These are phyloP conservation scores for Wallemia ichthyophaga DNA, from an alignment of 1,284 basidiomycete genomes.

Conservation along the genomic window DNA sequence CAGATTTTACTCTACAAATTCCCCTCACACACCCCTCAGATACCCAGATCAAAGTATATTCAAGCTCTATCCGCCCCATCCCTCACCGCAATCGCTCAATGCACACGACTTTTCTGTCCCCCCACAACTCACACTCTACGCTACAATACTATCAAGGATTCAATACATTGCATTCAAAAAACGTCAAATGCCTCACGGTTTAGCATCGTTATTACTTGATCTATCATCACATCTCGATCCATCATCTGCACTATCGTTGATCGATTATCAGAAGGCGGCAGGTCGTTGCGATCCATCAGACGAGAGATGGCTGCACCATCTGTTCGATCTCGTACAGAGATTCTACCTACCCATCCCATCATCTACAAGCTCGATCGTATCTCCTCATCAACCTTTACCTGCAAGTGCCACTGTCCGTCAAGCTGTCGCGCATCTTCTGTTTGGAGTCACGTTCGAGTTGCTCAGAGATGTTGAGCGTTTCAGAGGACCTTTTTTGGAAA, in stretches of 20 bases:
- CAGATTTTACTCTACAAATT: no score
- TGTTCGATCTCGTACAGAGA: slow-evolving; percentile 16
- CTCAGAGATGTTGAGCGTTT: slow-evolving; percentile 16
- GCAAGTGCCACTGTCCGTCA: slow-evolving; percentile 10
- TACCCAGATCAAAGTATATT: background rate
- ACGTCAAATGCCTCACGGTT: background rate
- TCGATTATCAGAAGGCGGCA: slow-evolving; percentile 19
- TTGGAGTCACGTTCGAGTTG: slow-evolving; percentile 16
- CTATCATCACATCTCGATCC: slow-evolving; percentile 16
- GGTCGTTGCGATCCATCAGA: slow-evolving; percentile 19
- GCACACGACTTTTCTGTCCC: background rate
- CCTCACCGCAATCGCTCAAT: background rate
- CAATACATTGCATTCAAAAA: background rate
- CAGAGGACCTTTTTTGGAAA: slow-evolving; percentile 15
- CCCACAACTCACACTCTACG: background rate
- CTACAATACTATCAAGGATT: background rate
- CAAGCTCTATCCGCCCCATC: background rate
- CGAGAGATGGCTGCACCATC: slow-evolving; percentile 19
- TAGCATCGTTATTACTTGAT: slow-evolving; percentile 14
- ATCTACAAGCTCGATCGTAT: slow-evolving; percentile 1
- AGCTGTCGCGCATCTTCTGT: slow-evolving; percentile 14
- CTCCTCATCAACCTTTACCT: slow-evolving; percentile 5
- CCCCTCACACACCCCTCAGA: background rate
- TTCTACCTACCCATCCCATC: slow-evolving; percentile 12
- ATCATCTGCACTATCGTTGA: slow-evolving; percentile 15